phyloP scores from a whole-genome alignment of 768 basidiomycete genomes.

The Postia placenta region DNA sequence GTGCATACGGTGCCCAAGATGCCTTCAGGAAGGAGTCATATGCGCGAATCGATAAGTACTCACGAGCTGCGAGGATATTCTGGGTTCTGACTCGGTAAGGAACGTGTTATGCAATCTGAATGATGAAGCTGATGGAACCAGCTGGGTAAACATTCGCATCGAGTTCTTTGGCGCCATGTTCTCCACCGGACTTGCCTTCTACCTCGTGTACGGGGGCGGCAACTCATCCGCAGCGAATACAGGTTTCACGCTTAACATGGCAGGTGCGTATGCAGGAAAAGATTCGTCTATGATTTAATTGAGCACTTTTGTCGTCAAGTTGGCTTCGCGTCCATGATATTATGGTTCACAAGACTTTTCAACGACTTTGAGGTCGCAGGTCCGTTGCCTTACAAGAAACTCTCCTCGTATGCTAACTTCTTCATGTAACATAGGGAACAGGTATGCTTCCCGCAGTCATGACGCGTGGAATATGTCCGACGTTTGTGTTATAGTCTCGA shows the following conservation, averaged over 20 bases:
- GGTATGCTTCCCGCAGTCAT: too few relatives aligned
- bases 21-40: constrained; percentile 37
- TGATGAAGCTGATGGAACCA: neutral
- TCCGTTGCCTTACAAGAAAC: too few relatives aligned
- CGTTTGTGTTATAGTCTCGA: constrained; percentile 38
- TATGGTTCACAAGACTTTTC: constrained; percentile 40
- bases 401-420: too few relatives aligned
- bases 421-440: too few relatives aligned
- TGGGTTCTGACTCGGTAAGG: constrained; percentile 38
- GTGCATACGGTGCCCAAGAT: constrained; percentile 51
- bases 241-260: constrained; percentile 53
- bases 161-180: constrained; percentile 55
- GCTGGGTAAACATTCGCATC: constrained; percentile 42
- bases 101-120: neutral
- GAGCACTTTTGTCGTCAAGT: constrained; percentile 29
- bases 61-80: constrained; percentile 34
- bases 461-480: too few relatives aligned
- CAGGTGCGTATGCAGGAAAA: constrained; percentile 31
- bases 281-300: too few relatives aligned
- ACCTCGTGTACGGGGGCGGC: constrained; percentile 42
- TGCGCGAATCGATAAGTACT: constrained; percentile 42
- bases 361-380: constrained; percentile 44
- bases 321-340: constrained; percentile 48
- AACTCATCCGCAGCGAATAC: constrained; percentile 32
- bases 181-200: constrained; percentile 46